phyloP scores from a whole-genome alignment of 2,329 filamentous ascomycete genomes.

The Alternaria postmessia region DNA sequence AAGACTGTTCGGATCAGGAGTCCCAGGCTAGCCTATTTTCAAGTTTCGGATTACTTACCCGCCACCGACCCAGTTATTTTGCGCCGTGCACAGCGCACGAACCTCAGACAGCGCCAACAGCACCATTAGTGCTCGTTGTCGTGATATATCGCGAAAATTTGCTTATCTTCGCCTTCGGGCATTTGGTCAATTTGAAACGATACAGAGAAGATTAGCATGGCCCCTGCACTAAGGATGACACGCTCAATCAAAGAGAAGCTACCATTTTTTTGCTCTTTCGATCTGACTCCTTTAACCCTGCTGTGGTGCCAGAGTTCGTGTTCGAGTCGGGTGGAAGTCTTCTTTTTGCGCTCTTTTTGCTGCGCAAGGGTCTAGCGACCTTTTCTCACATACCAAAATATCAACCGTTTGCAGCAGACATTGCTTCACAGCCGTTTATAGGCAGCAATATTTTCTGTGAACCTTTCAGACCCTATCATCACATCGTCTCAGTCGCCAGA shows the following conservation, averaged over 20 bases:
- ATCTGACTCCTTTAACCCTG: not conserved
- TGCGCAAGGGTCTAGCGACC: not conserved
- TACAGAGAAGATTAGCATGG: constrained; percentile 57
- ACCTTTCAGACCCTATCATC: too few species aligned
- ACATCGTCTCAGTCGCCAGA: not conserved
- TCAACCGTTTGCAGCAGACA: not conserved
- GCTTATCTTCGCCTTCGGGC: constrained; percentile 24
- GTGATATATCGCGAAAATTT: too few species aligned
- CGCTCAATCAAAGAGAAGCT: constrained; percentile 23
- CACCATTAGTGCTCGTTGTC: accelerated
- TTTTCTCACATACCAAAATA: not conserved
- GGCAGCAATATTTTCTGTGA: too few species aligned
- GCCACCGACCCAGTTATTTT: not conserved
- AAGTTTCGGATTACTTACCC: not conserved
- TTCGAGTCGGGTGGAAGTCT: not conserved
- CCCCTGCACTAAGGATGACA: constrained; percentile 92
- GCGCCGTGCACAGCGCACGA: not conserved
- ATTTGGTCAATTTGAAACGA: constrained; percentile 43
- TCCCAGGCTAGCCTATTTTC: not conserved
- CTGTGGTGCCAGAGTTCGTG: accelerated
- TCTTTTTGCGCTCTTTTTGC: not conserved
- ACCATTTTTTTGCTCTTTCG: not conserved
- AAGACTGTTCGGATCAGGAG: not conserved
- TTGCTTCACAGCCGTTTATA: not conserved
- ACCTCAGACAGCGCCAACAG: not conserved